Percentiles rank a stretch among this genome's conserved stretches.
Evolutionary conservation across 192 early-diverging fungal species (phyloP).

Genomic region (Coemansia sp.): DNA sequence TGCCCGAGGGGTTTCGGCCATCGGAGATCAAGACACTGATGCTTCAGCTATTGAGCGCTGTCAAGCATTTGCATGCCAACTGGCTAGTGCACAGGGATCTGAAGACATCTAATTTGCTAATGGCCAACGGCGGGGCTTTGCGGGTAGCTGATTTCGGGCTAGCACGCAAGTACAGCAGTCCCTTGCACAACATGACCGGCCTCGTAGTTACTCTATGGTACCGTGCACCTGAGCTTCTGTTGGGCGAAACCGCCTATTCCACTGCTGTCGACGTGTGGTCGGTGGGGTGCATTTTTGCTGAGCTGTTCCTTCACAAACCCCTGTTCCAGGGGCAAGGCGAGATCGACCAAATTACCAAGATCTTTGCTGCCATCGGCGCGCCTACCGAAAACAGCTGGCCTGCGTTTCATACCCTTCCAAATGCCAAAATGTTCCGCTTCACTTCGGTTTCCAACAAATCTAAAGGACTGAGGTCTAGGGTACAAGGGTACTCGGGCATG

Average conservation of each 20-base stretch:
- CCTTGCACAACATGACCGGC: conserved; percentile 75
- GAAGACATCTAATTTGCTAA: conserved; percentile 80
- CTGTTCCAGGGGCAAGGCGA: conserved; percentile 78
- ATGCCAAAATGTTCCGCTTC: conserved; percentile 72
- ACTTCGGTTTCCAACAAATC: conserved; percentile 41
- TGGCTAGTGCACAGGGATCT: conserved; percentile 93
- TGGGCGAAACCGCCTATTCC: conserved; percentile 84
- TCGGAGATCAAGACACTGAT: conserved; percentile 84
- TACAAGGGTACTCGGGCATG: conserved; percentile 53
- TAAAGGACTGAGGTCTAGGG: conserved; percentile 39
- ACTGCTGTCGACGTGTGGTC: conserved; percentile 94
- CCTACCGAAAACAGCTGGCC: conserved; percentile 81
- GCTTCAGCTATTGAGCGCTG: conserved; percentile 75
- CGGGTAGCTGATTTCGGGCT: conserved; percentile 98
- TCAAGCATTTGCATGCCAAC: conserved; percentile 79
- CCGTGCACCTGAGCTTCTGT: conserved; percentile 88
- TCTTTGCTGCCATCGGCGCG: conserved; percentile 86
- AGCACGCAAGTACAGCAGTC: conserved; percentile 84
- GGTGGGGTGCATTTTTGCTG: conserved; percentile 96
- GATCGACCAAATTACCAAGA: conserved; percentile 77
- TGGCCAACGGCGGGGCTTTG: conserved; percentile 77
- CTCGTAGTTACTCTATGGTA: conserved; percentile 98
- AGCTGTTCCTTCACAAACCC: conserved; percentile 83
- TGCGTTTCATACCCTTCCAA: conserved; percentile 62
- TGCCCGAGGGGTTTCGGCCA: conserved; percentile 75